Evolutionary conservation across 352 stramenopile genomes (phyloP).

Genomic region (Saprolegnia diclina): DNA sequence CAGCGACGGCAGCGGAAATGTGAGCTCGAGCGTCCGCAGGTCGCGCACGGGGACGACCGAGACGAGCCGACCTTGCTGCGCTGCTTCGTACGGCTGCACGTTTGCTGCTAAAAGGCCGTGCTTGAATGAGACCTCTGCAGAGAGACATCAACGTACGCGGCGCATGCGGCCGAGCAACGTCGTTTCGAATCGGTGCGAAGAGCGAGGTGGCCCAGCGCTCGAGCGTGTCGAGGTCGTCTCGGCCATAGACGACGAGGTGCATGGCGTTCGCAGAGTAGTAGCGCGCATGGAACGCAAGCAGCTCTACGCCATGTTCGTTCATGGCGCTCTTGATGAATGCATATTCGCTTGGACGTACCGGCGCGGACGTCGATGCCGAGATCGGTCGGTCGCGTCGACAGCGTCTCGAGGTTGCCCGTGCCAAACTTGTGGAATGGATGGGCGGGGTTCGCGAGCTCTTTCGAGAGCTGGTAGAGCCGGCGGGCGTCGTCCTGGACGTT

Average conservation of each 20-base stretch:
- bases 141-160: slow-evolving; percentile 24
- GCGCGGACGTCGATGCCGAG: slow-evolving; percentile 44
- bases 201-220: slow-evolving; percentile 30
- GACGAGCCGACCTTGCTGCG: slow-evolving; percentile 27
- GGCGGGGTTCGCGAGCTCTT: slow-evolving; percentile 53
- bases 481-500: slow-evolving; percentile 92
- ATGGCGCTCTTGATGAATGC: too few species aligned
- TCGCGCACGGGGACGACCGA: slow-evolving; percentile 33
- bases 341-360: not conserved
- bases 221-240: slow-evolving; percentile 57
- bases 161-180: slow-evolving; percentile 35
- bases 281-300: slow-evolving; percentile 73
- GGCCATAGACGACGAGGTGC: slow-evolving; percentile 68
- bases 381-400: slow-evolving; percentile 40
- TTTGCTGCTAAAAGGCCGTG: not conserved
- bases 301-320: not conserved
- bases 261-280: slow-evolving; percentile 87
- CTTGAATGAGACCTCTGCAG: not conserved
- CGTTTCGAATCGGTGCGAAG: slow-evolving; percentile 47
- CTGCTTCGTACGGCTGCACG: slow-evolving; percentile 28
- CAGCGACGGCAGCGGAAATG: slow-evolving; percentile 35
- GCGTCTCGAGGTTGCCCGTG: slow-evolving; percentile 83
- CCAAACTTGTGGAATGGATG: slow-evolving; percentile 89
- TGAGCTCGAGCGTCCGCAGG: slow-evolving; percentile 32
- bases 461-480: slow-evolving; percentile 78